Evolutionary conservation across 305 asterid genomes (phyloP), one percentile per base, ranked within the genome.

Genomic region (Fraxinus latifolia): DNA sequence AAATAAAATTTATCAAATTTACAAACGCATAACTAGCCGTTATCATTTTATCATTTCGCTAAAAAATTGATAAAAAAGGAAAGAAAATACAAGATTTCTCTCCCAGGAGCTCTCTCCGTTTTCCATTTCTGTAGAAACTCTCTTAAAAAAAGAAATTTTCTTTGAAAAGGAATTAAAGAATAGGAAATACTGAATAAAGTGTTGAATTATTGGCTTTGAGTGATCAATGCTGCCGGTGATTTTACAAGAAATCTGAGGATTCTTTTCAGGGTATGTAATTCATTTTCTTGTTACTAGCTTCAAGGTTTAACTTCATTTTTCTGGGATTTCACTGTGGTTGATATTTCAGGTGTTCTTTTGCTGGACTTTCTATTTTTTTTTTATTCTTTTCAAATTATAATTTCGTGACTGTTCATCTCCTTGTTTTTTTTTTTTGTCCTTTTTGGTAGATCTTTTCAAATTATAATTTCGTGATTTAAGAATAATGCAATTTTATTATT

Each of bases 21-120:
- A 15, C 27, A 36, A 58, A 53, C 33, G 15, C n/a, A 15, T 37
- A 36, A 85, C 83, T 89, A 91, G 93, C 95, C 95, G 93, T 91
- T 90, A 82, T 70, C 53, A n/a, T 29, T 14, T 50, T 89, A 82
- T 70, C 42, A n/a, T 29, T 14, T 50, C 3, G 3, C 74, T 1
- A 29, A 68, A 27, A 19, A 33, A 25, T 76, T 87, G 8, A 65
- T 74, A 2, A 39, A 77, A 82, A 5, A 37, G 21, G 37, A 60
- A 74, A 31, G 36, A 77, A 67, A 65, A 78, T 82, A 37, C 23
- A 11, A 33, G 68, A 80, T 67, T 44, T 82, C 11, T 71, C 39
- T 62, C 32, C 76, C 90, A 84, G 89, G 84, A 71, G 84, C 76
- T 82, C 71, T 77, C 79, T 80, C 47, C 37, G 50, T 15, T 78